These are phyloP conservation scores for Pinus albicaulis DNA, from an alignment of 75 land plant genomes.

Conservation along the genomic window DNA sequence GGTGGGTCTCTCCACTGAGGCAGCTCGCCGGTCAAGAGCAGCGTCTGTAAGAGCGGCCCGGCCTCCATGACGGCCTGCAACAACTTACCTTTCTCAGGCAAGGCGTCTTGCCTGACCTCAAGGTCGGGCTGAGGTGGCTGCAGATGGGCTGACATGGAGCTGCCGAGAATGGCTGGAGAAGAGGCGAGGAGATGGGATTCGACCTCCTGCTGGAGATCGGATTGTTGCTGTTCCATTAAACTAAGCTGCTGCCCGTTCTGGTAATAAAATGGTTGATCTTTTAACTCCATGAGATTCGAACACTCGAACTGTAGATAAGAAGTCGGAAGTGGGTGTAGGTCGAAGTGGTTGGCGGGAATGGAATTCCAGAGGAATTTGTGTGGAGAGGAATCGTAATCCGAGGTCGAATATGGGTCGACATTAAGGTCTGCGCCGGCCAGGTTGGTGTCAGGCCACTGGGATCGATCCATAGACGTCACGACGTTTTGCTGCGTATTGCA, in stretches of 20 bases:
- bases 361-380: too few relatives aligned
- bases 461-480: not conserved
- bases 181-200: too few relatives aligned
- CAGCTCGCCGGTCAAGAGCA: slow-evolving; percentile 60
- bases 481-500: slow-evolving; percentile 17
- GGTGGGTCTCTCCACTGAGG: slow-evolving; percentile 89
- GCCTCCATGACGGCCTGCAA: slow-evolving; percentile 74
- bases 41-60: slow-evolving; percentile 76
- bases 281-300: not conserved
- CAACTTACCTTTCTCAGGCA: slow-evolving; percentile 80
- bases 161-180: not conserved
- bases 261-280: not conserved
- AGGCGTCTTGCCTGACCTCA: slow-evolving; percentile 33
- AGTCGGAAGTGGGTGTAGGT: not conserved
- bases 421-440: slow-evolving; percentile 15
- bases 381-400: not conserved
- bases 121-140: slow-evolving; percentile 36
- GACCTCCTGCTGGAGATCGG: too few relatives aligned
- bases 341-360: not conserved
- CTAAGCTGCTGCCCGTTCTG: not conserved
- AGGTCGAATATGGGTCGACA: not conserved
- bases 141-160: not conserved
- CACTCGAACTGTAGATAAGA: not conserved
- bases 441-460: not conserved
- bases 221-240: not conserved